phyloP scores from a whole-genome alignment of 1,284 basidiomycete genomes.

The Meira miltonrushii region DNA sequence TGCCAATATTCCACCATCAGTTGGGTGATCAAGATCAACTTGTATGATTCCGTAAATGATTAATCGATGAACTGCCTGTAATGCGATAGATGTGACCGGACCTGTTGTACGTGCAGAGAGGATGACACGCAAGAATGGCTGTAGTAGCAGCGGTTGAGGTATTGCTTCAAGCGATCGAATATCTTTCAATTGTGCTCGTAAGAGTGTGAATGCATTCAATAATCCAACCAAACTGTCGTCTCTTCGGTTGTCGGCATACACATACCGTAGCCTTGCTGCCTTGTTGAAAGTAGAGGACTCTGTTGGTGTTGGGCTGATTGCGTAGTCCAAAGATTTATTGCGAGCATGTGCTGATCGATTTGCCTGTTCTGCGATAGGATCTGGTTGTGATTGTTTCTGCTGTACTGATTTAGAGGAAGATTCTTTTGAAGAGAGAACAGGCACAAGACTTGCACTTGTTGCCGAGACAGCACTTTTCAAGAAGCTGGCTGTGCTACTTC shows the following conservation, averaged over 20 bases:
- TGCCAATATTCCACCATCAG: neutral
- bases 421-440: neutral
- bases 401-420: neutral
- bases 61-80: slow-evolving; percentile 80
- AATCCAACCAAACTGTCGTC: slow-evolving; percentile 54
- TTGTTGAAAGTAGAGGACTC: neutral
- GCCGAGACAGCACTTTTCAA: slow-evolving; percentile 8
- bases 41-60: slow-evolving; percentile 72
- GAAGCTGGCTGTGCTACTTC: slow-evolving; percentile 8
- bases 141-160: slow-evolving; percentile 33
- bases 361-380: too few relatives aligned
- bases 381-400: too few relatives aligned
- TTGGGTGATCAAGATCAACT: slow-evolving; percentile 41
- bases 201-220: slow-evolving; percentile 80
- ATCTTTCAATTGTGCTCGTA: slow-evolving; percentile 70
- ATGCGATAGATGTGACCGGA: slow-evolving; percentile 82
- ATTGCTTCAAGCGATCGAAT: slow-evolving; percentile 54
- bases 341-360: too few relatives aligned
- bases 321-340: too few relatives aligned
- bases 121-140: slow-evolving; percentile 78
- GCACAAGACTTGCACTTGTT: neutral
- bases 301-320: too few relatives aligned
- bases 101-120: slow-evolving; percentile 88
- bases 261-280: slow-evolving; percentile 11
- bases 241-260: slow-evolving; percentile 7